phyloP scores from a whole-genome alignment of 2,329 filamentous ascomycete species.

The Emergomyces orientalis region DNA sequence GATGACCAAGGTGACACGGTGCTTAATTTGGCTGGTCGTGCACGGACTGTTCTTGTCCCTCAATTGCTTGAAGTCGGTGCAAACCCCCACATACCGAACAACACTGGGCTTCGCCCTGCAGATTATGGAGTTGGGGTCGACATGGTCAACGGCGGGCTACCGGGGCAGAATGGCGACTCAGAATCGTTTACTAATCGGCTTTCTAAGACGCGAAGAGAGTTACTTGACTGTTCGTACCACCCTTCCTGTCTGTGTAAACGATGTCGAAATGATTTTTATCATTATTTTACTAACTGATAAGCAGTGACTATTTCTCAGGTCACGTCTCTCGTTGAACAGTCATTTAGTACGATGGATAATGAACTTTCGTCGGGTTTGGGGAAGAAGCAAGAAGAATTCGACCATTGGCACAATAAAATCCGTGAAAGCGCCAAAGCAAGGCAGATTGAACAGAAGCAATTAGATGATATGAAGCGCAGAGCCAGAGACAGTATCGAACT shows the following conservation, averaged over 20 bases:
- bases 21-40: slow-evolving; percentile 83
- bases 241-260: neutral
- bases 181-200: slow-evolving; percentile 37
- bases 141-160: slow-evolving; percentile 39
- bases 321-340: slow-evolving; percentile 62
- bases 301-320: slow-evolving; percentile 33
- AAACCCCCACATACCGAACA: slow-evolving; percentile 83
- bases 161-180: slow-evolving; percentile 37
- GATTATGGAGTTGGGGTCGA: slow-evolving; percentile 87
- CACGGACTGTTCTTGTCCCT: slow-evolving; percentile 95
- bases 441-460: slow-evolving; percentile 62
- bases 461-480: slow-evolving; percentile 61
- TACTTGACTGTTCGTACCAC: slow-evolving; percentile 33
- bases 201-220: slow-evolving; percentile 38
- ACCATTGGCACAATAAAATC: slow-evolving; percentile 70
- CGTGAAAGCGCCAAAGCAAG: slow-evolving; percentile 71
- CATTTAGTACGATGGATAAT: slow-evolving; percentile 67
- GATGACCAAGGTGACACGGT: slow-evolving; percentile 93
- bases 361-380: slow-evolving; percentile 74
- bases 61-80: slow-evolving; percentile 92
- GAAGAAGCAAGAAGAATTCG: slow-evolving; percentile 73
- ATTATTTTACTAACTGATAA: slow-evolving; percentile 27
- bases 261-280: neutral
- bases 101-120: slow-evolving; percentile 76
- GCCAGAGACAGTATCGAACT: slow-evolving; percentile 55